Evolutionary conservation across 2,329 filamentous ascomycete species (phyloP), one percentile per base, ranked within the genome.

Genomic region (Aspergillus sp.): DNA sequence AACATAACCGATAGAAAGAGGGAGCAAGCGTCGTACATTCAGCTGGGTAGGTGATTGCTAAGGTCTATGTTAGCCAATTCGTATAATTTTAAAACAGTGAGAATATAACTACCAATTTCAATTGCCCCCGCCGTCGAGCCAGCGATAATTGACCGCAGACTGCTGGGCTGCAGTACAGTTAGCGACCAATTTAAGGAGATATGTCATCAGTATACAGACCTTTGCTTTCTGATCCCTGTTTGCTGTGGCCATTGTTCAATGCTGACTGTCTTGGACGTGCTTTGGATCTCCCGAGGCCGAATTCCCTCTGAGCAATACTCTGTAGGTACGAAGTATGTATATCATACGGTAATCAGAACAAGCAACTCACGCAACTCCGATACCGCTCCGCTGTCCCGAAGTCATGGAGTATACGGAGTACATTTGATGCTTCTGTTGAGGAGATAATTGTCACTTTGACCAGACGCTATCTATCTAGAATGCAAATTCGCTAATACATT

Each of bases 51-150:
- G 90, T 95, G 59, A 95, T 94, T 52, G 89, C 81, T 83, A 42
- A 42, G 28, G 36, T 4, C n/a, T 34, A n/a, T 39, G 46, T 67
- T 61, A 64, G 58, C 47, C 42, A 34, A 33, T 10, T 6, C 39
- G 32, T 45, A 9, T 6, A 29, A 4, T 5, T 29, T 9, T 10
- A 30, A 3, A 28, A 8, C 8, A 28, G 5, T 8, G 7, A 28
- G 5, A 26, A 19, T 39, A 39, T 39, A 35, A 71, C 57, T 74
- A 90, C 86, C 82, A 67, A 97, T 97, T 72, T 98, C 91, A 55
- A 97, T 80, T 46, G 90, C 93, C 61, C 93, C 93, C 46, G 91
- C 93, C n/a, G 86, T 86, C 47, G 88, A 88, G 53, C 93, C 93
- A 47, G 93, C 93, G 58, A 97, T 76, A 59, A 97, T 87, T 49